Conservation (phyloP, 495 filamentous ascomycete species). For the Tuber umbilicatum region DNA sequence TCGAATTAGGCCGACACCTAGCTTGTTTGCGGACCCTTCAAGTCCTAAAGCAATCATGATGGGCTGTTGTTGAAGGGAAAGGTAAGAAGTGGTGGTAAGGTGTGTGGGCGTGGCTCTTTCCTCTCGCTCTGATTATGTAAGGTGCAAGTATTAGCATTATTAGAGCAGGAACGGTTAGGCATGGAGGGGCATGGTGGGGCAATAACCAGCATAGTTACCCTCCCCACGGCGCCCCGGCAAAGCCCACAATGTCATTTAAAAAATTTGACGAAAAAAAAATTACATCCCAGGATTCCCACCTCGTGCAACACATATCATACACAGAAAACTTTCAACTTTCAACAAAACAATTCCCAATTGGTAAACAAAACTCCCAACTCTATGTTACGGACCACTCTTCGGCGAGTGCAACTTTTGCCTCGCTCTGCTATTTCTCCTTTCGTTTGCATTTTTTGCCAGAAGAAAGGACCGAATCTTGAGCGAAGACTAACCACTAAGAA, state of each 20-base stretch:
- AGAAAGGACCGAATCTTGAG: background rate
- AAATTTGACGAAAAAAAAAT: background rate
- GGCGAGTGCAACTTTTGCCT: slow-evolving; percentile 29
- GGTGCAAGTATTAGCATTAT: too few species aligned
- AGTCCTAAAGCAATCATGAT: slow-evolving; percentile 81
- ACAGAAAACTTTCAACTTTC: background rate
- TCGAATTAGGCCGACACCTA: slow-evolving; percentile 85
- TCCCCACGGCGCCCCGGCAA: background rate
- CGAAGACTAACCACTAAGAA: background rate
- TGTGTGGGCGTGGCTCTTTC: background rate
- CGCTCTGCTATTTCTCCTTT: slow-evolving; percentile 26
- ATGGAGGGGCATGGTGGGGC: background rate
- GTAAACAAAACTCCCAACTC: slow-evolving; percentile 11
- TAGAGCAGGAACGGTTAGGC: background rate
- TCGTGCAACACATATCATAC: background rate
- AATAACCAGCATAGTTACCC: background rate
- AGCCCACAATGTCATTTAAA: too few species aligned
- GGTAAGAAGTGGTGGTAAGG: slow-evolving; percentile 8
- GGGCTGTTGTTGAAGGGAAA: slow-evolving; percentile 10
- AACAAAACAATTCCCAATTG: background rate
- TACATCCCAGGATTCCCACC: background rate
- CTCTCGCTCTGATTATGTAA: too few species aligned
- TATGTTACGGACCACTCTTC: slow-evolving; percentile 41
- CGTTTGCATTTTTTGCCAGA: slow-evolving; percentile 32
- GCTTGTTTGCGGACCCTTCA: slow-evolving; percentile 96